Base-by-base conservation (phyloP, 108 stramenopile species). In the Hondaea fermentalgiana region DNA sequence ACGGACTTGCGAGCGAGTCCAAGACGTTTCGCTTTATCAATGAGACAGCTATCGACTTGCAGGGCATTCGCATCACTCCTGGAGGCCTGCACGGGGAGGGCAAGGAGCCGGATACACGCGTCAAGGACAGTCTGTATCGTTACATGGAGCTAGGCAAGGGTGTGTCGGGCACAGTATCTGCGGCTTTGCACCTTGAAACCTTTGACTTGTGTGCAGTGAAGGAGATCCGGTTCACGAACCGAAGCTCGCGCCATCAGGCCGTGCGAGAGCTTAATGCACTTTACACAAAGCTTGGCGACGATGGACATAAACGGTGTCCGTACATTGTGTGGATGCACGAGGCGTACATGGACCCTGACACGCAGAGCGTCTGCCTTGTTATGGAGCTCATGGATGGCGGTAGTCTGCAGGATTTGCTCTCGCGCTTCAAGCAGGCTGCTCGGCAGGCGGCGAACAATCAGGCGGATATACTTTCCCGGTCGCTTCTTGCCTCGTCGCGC, bases 141-240 rank as follows among this genome's bases (percentile, higher is more conserved):
- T 60, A 94, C 29, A 90, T 60, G 4, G 90, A 91, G 57, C 91
- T 95, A 3, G 95, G 95, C 12, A 53, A 92, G 14, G 95, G 95
- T 4, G 94, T 93, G 21, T 90, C 90, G 35, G 95, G 94, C 12
- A 87, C 69, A 5, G 95, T 95, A 43, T 72, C 53, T 44, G 92
- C 91, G 59, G 95, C 94, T 14, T 49, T 95, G 21, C 93, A 95
- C 90, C 89, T 94, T 35, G 92, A 93, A 19, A 89, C 93, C 14
- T 88, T 95, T 87, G 87, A 69, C 5, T 72, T 95, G 60, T 94
- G 94, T 44, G 95, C 95, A n/a, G 90, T 95, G 44, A 95, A 95
- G 69, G 59, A 88, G 60, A 91, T 95, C 14, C 87, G 92, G 42
- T 91, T 95, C 44, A 60, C 92, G 72, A 92, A 93, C 51, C 83